Conservation (phyloP, 257 asterid species). For the Gentiana dahurica region DNA sequence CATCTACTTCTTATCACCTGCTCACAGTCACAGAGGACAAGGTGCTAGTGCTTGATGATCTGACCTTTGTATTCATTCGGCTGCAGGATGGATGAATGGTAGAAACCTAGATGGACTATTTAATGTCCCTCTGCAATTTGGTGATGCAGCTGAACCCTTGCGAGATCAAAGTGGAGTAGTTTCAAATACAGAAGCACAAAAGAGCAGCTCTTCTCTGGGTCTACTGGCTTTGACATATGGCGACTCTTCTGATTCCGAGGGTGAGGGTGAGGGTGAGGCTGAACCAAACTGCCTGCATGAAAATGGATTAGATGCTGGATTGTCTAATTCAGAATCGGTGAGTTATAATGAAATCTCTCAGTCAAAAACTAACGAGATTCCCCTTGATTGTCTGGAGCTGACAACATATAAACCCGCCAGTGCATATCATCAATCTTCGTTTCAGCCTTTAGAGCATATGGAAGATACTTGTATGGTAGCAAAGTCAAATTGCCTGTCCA, state of each 20-base stretch:
- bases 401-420: conserved; percentile 13
- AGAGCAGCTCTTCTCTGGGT: conserved; percentile 71
- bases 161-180: conserved; percentile 24
- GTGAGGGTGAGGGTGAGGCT: conserved; percentile 27
- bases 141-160: conserved; percentile 24
- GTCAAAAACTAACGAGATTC: conserved; percentile 15
- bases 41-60: too few species aligned
- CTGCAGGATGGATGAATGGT: conserved; percentile 31
- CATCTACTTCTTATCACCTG: too few species aligned
- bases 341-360: background rate
- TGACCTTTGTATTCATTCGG: conserved; percentile 12
- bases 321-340: background rate
- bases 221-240: conserved; percentile 78
- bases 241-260: conserved; percentile 74
- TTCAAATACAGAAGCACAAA: conserved; percentile 24
- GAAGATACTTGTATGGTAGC: conserved; percentile 18
- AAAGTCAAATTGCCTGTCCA: conserved; percentile 28
- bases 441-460: conserved; percentile 22
- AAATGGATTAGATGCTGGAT: conserved; percentile 16
- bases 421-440: conserved; percentile 22
- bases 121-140: conserved; percentile 31
- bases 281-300: conserved; percentile 27
- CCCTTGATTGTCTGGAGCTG: conserved; percentile 16
- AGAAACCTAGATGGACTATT: conserved; percentile 27
- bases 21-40: too few species aligned